Conservation (phyloP, 116 monocot species). For the Iris pallida region DNA sequence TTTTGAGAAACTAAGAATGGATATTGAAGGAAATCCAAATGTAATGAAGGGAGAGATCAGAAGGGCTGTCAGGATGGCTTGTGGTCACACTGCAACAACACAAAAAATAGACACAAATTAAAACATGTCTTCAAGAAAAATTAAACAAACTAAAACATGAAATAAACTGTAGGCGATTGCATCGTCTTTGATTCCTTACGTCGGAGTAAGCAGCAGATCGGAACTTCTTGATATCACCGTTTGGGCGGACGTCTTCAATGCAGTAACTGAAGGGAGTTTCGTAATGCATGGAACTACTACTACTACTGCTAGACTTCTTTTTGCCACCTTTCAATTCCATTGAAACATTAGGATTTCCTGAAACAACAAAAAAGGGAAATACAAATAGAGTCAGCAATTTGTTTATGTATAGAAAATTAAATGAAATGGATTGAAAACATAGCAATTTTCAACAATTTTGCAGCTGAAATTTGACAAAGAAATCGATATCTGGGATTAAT, state of each 20-base stretch:
- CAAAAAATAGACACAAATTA: background rate
- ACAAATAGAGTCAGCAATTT: no score
- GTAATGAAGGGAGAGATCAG: conserved; percentile 8
- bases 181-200: background rate
- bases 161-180: background rate
- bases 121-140: background rate
- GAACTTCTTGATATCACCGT: conserved; percentile 1
- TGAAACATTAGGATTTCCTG: conserved; percentile 1
- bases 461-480: no score
- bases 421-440: no score
- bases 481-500: no score
- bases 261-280: conserved; percentile 1
- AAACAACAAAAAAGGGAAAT: no score
- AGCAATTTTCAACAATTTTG: no score
- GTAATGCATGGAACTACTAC: background rate
- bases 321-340: conserved; percentile 3
- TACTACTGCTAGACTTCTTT: conserved; percentile 13
- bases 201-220: conserved; percentile 4
- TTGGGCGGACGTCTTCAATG: background rate
- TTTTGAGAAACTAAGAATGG: conserved; percentile 4
- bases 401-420: no score
- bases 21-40: conserved; percentile 21
- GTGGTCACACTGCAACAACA: conserved; percentile 57
- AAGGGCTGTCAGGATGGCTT: conserved; percentile 73
- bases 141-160: background rate